Evolutionary conservation across 768 basidiomycete genomes (phyloP), one percentile per base, ranked within the genome.

Genomic region (Lactarius quietus): DNA sequence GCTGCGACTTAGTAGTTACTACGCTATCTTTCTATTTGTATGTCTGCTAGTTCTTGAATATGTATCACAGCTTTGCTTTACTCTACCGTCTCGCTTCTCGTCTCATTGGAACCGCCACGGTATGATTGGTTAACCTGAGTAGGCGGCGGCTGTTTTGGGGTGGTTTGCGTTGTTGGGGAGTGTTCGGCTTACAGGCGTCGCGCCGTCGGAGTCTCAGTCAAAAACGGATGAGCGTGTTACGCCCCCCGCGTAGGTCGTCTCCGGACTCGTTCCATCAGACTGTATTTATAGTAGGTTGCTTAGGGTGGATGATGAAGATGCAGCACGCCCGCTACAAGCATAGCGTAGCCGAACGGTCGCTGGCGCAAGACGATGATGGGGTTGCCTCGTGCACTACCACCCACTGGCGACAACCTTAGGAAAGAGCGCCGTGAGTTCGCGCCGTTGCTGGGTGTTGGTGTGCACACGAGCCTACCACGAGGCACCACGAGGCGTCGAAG

Each of bases 11-110:
- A 33, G 33, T 66, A 66, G 41, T 29, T 66, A 66, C 61, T 66
- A 66, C 61, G 61, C 57, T 57, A 59, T 66, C 55, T n/a, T 51
- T 28, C 41, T 45, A n/a, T 53, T 36, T 41, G 56, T 64, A 31
- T 53, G 64, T 61, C 17, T 36, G 56, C 38, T 61, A 39, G 31
- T 43, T 54, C 26, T 61, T 52, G 33, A 33, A 38, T 58, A 59
- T 66, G 56, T 62, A 53, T 35, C 55, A 39, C 41, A 35, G 29
- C 14, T 45, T 39, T 39, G 35, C 29, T 58, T 48, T 38, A 57
- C 54, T 41, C 39, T 15, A 38, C n/a, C n/a, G n/a, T n/a, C n/a
- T 33, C 33, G 33, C 33, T 33, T 33, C 33, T 33, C 33, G 33
- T 33, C 33, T n/a, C n/a, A n/a, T n/a, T n/a, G n/a, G 38, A 15